These are phyloP conservation scores for Globisporangium okanoganense DNA, from an alignment of 352 stramenopile genomes.

Conservation along the genomic window DNA sequence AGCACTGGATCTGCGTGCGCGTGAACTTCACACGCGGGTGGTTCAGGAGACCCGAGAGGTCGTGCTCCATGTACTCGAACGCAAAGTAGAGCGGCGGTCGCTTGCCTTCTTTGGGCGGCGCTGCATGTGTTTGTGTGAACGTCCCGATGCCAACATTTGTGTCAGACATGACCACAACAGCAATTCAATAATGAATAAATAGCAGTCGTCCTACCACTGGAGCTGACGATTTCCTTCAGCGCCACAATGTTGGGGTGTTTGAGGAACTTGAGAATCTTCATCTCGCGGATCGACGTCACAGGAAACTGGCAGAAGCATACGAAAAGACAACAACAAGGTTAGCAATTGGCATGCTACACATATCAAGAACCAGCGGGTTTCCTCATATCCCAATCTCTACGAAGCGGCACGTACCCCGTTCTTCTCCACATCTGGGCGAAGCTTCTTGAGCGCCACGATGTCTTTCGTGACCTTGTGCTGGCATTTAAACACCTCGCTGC, in stretches of 20 bases:
- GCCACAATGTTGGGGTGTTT: constrained; percentile 94
- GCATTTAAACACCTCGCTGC: constrained; percentile 85
- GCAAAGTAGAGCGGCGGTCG: constrained; percentile 82
- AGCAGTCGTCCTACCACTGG: constrained; percentile 41
- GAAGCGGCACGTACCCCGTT: constrained; percentile 72
- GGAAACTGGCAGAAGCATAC: constrained; percentile 66
- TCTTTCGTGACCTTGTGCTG: constrained; percentile 86
- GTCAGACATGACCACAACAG: neutral
- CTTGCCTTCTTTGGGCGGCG: constrained; percentile 78
- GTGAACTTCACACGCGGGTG: constrained; percentile 80
- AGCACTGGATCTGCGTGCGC: constrained; percentile 84
- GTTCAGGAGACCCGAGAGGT: constrained; percentile 80
- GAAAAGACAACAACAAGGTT: neutral
- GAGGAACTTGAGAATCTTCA: constrained; percentile 97
- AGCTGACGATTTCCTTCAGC: constrained; percentile 94
- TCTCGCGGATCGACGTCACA: constrained; percentile 95
- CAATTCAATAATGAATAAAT: neutral
- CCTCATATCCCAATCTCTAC: neutral
- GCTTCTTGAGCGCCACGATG: constrained; percentile 84
- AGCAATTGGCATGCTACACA: neutral
- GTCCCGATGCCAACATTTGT: constrained; percentile 5
- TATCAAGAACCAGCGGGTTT: neutral
- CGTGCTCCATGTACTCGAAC: constrained; percentile 87
- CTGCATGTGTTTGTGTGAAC: constrained; percentile 20
- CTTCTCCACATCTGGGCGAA: constrained; percentile 82